phyloP scores from a whole-genome alignment of 2,329 filamentous ascomycete species.

The Calonectria naviculata region DNA sequence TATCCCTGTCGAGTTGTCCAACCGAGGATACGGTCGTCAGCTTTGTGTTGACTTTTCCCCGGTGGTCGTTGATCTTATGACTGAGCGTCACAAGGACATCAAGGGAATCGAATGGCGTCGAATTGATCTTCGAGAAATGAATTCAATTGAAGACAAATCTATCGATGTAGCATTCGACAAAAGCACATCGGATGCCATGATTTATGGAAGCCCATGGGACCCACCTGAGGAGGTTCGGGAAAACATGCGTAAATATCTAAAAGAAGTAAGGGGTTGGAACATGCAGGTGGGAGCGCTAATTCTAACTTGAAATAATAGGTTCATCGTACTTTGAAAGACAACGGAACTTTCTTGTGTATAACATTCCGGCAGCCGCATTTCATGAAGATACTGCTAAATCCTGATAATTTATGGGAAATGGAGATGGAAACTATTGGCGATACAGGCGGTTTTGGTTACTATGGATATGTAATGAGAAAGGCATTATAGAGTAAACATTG shows the following conservation, averaged over 20 bases:
- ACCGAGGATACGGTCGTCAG: constrained; percentile 61
- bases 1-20: constrained; percentile 60
- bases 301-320: constrained; percentile 32
- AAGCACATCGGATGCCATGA: constrained; percentile 66
- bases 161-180: constrained; percentile 70
- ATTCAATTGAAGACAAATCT: constrained; percentile 48
- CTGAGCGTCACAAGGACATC: constrained; percentile 49
- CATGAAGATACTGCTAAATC: constrained; percentile 58
- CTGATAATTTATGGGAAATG: constrained; percentile 55
- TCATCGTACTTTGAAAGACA: constrained; percentile 57
- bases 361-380: constrained; percentile 68
- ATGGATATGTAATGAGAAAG: constrained; percentile 45
- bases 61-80: constrained; percentile 49
- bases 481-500: background rate
- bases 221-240: constrained; percentile 60
- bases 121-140: constrained; percentile 64
- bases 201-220: constrained; percentile 64
- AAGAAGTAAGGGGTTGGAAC: constrained; percentile 51
- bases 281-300: background rate
- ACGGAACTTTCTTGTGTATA: constrained; percentile 62
- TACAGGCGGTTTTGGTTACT: constrained; percentile 60
- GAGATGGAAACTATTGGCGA: constrained; percentile 53
- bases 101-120: constrained; percentile 59
- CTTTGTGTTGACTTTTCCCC: constrained; percentile 68
- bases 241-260: constrained; percentile 60